Percentiles rank a stretch among this genome's conserved stretches.
These are phyloP conservation scores for Capsella bursapastoris DNA, from an alignment of 345 rosid species.

Conservation along the genomic window DNA sequence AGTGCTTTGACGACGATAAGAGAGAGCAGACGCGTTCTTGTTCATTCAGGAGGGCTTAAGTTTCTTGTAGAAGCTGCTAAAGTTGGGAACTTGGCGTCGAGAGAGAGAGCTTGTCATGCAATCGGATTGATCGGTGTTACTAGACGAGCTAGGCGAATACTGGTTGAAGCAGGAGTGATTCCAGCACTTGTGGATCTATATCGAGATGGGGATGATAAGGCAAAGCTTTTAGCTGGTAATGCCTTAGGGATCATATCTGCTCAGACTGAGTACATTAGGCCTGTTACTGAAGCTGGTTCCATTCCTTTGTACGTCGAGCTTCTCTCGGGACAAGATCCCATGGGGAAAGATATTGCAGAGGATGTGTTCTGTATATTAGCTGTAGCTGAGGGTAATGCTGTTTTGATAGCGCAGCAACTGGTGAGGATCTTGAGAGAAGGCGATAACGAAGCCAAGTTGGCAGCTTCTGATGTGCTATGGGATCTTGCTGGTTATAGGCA, in stretches of 20 bases:
- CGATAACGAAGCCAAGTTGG: slow-evolving; percentile 51
- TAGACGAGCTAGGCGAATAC: slow-evolving; percentile 51
- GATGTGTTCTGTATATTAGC: slow-evolving; percentile 66
- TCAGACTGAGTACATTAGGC: slow-evolving; percentile 55
- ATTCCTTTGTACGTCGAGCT: slow-evolving; percentile 68
- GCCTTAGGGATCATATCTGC: slow-evolving; percentile 61
- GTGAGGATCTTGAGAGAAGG: slow-evolving; percentile 70
- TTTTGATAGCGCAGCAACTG: slow-evolving; percentile 53
- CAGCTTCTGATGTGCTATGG: slow-evolving; percentile 69
- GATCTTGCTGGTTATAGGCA: slow-evolving; percentile 59
- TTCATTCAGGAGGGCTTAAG: slow-evolving; percentile 50
- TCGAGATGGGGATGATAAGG: slow-evolving; percentile 48
- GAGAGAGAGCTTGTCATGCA: slow-evolving; percentile 74
- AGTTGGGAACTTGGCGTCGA: slow-evolving; percentile 57
- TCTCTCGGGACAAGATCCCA: slow-evolving; percentile 52
- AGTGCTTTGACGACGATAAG: slow-evolving; percentile 56
- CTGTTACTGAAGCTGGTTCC: slow-evolving; percentile 60
- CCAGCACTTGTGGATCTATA: slow-evolving; percentile 59
- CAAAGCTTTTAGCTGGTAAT: slow-evolving; percentile 62
- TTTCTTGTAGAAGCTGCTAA: slow-evolving; percentile 62
- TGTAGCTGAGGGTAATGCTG: slow-evolving; percentile 59
- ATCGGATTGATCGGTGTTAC: slow-evolving; percentile 56
- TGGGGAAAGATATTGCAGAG: slow-evolving; percentile 64
- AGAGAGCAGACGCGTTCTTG: slow-evolving; percentile 56
- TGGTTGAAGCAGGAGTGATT: slow-evolving; percentile 59